Conservation (phyloP, 305 asterid species). For the Petunia hybrid region DNA sequence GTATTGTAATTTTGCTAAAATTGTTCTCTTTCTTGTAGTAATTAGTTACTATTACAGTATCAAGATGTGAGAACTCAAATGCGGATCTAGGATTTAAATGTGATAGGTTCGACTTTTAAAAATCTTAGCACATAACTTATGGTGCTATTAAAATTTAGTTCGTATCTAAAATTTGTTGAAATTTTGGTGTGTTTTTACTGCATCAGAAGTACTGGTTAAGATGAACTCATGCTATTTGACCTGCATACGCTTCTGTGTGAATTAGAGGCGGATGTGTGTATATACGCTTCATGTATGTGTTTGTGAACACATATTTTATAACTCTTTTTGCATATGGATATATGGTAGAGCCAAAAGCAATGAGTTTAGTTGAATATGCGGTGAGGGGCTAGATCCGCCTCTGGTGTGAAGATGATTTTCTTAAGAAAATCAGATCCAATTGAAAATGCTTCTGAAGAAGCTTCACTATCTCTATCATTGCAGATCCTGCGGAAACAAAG, state of each 20-base stretch:
- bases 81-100: no score
- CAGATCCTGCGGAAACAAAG: slow-evolving; percentile 68
- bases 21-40: neutral
- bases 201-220: no score
- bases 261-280: neutral
- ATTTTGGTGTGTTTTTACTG: no score
- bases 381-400: neutral
- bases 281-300: slow-evolving; percentile 2
- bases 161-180: no score
- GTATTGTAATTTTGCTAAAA: slow-evolving; percentile 40
- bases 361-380: neutral
- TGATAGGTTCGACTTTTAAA: no score
- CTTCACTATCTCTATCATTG: slow-evolving; percentile 33
- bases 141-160: no score
- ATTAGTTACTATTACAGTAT: neutral
- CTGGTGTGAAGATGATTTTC: slow-evolving; percentile 9
- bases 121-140: no score
- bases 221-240: no score
- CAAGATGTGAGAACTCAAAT: no score
- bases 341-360: neutral
- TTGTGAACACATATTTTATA: neutral
- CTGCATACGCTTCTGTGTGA: no score
- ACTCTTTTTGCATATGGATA: neutral
- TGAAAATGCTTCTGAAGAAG: slow-evolving; percentile 7
- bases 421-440: neutral